Conservation (phyloP, 2,329 filamentous ascomycete species). For the Colletotrichum zoysiae region DNA sequence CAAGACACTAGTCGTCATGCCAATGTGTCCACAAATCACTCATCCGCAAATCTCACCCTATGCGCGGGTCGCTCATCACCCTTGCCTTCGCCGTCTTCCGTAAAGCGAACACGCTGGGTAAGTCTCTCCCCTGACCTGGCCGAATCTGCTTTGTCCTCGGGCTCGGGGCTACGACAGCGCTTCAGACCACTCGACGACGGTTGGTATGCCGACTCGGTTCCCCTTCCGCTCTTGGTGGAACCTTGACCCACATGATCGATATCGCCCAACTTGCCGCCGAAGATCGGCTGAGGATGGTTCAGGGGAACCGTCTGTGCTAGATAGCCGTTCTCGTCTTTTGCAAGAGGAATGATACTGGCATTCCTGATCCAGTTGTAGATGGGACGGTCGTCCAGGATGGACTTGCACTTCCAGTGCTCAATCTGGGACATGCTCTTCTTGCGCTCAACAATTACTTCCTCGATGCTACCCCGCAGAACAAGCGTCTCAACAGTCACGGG, state of each 20-base stretch:
- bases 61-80: neutral
- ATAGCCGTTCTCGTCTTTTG: constrained; percentile 48
- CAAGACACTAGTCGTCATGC: neutral
- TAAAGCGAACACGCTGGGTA: constrained; percentile 51
- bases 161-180: constrained; percentile 41
- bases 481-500: constrained; percentile 89
- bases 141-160: constrained; percentile 12
- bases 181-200: constrained; percentile 44
- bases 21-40: neutral
- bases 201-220: neutral
- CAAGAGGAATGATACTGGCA: constrained; percentile 57
- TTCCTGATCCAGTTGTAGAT: constrained; percentile 73
- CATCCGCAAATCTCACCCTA: constrained; percentile 3
- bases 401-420: constrained; percentile 68
- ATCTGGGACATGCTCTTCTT: constrained; percentile 80
- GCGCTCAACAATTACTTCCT: constrained; percentile 84
- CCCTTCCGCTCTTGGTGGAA: constrained; percentile 50
- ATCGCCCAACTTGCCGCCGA: constrained; percentile 63
- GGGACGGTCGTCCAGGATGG: constrained; percentile 67
- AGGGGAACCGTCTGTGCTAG: constrained; percentile 64
- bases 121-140: constrained; percentile 45
- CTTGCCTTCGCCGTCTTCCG: constrained; percentile 1
- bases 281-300: constrained; percentile 60
- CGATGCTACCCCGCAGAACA: constrained; percentile 82
- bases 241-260: constrained; percentile 61